Evolutionary conservation across 1,139 yeast genomes (phyloP), one percentile per base, ranked within the genome.

Genomic region (Suhomyces bokatorum): DNA sequence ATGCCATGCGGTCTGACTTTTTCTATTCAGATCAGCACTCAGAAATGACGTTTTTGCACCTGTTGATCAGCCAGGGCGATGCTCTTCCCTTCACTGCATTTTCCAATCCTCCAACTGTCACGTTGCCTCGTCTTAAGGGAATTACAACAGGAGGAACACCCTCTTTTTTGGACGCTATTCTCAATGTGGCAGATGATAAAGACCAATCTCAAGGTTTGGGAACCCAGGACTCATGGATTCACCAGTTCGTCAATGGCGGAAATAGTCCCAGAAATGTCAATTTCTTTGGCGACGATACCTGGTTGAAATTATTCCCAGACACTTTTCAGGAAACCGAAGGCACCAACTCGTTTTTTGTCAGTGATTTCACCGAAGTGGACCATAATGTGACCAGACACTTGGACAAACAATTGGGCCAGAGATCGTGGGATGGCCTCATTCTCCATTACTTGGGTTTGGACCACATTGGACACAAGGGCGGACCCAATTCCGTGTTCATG

Each of bases 381-480:
- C 75, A 78, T 52, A 95, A 95, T 56, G 99, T 95, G 8, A 91
- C 99, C 0, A 75, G 98, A 43, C 98, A 93, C 61, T 64, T 93
- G 32, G 81, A 79, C 39, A 52, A 59, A 3, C 87, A 86, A 52
- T 63, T 89, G 40, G 34, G 16, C 10, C 51, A 53, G 6, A 52
- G 56, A 8, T 50, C 42, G 0, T 93, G 98, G 98, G 97, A 93
- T 61, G 86, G 84, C 3, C 67, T 93, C 50, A 86, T 95, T 40
- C 68, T 95, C 42, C 99, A 95, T 61, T 95, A 93, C 58, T 70
- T 95, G 22, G 99, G 99, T 0, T 69, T 95, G 37, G 99, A 95
- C 62, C 99, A 95, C 62, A 95, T 95, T 55, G 99, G 99, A 1
- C 99, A 95, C 63, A 91, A 90, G 60, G 95, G 96, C 32, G 99